Percentiles rank a stretch among this genome's conserved stretches.
Conservation (phyloP, 2,329 filamentous ascomycete genomes). For the Aspergillus viridinutans region DNA sequence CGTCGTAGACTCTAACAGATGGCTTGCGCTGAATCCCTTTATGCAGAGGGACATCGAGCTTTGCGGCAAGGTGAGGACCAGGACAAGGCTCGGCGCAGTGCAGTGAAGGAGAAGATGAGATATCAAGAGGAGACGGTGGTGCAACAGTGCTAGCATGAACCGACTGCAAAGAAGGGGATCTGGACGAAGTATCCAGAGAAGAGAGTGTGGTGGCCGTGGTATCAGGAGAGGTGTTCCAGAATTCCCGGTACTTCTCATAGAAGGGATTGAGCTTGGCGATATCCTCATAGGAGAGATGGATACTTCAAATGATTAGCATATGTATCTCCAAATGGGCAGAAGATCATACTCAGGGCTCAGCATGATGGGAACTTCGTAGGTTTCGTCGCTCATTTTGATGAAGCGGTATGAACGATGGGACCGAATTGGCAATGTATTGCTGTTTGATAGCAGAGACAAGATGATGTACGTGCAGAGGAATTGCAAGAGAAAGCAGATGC, state of each 20-base stretch:
- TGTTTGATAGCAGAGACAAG: background rate
- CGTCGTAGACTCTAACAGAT: constrained; percentile 4
- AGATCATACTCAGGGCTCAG: constrained; percentile 23
- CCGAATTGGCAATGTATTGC: constrained; percentile 8
- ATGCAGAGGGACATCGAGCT: constrained; percentile 7
- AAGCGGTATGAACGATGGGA: background rate
- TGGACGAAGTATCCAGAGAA: constrained; percentile 11
- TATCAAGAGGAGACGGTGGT: constrained; percentile 8
- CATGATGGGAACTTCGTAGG: constrained; percentile 26
- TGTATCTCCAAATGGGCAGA: background rate
- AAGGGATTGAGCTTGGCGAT: constrained; percentile 25
- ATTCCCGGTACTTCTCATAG: constrained; percentile 20
- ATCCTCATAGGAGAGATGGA: constrained; percentile 22
- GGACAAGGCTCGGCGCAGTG: background rate
- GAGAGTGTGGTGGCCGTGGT: constrained; percentile 6
- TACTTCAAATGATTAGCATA: constrained; percentile 10
- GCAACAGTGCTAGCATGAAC: constrained; percentile 4
- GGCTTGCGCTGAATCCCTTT: constrained; percentile 10
- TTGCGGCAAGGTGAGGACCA: background rate
- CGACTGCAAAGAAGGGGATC: constrained; percentile 16
- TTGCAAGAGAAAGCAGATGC: background rate
- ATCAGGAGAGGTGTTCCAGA: constrained; percentile 15
- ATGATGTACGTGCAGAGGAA: background rate
- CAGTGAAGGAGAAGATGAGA: constrained; percentile 6
- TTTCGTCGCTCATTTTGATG: constrained; percentile 10